Evolutionary conservation across 2,329 filamentous ascomycete species (phyloP).

Genomic region (Alternaria triticina): DNA sequence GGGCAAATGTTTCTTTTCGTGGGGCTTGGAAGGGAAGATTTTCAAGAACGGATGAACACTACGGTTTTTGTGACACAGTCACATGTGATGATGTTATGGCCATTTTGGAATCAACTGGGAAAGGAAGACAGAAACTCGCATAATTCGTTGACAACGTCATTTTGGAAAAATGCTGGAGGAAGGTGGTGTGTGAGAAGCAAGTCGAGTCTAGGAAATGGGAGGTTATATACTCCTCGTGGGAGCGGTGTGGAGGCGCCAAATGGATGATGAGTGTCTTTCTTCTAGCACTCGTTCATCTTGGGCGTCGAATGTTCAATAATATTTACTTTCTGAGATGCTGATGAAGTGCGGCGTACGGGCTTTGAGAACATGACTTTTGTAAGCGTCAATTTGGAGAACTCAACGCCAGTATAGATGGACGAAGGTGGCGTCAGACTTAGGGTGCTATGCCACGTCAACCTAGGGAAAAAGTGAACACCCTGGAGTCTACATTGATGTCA

Average conservation of each 20-base stretch:
- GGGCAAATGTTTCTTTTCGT: neutral
- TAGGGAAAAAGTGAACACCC: too few relatives aligned
- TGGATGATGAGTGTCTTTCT: too few relatives aligned
- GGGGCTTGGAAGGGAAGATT: neutral
- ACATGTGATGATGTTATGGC: neutral
- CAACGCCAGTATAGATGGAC: too few relatives aligned
- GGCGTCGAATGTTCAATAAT: too few relatives aligned
- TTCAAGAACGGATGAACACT: neutral
- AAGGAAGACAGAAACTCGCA: neutral
- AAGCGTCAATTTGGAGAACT: too few relatives aligned
- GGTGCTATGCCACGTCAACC: too few relatives aligned
- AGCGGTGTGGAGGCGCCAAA: neutral
- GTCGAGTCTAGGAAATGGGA: too few relatives aligned
- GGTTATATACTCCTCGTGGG: neutral
- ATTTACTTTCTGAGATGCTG: neutral
- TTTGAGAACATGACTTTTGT: neutral
- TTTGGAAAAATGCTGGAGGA: neutral
- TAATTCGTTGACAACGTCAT: neutral
- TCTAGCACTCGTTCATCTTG: too few relatives aligned
- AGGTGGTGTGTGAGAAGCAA: neutral
- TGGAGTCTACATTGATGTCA: too few relatives aligned
- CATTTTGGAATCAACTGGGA: neutral
- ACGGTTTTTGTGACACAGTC: neutral
- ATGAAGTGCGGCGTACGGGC: neutral
- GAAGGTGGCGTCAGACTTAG: too few relatives aligned